Base-by-base conservation (phyloP, 2,329 filamentous ascomycete species). In the Pyrenophora teres region DNA sequence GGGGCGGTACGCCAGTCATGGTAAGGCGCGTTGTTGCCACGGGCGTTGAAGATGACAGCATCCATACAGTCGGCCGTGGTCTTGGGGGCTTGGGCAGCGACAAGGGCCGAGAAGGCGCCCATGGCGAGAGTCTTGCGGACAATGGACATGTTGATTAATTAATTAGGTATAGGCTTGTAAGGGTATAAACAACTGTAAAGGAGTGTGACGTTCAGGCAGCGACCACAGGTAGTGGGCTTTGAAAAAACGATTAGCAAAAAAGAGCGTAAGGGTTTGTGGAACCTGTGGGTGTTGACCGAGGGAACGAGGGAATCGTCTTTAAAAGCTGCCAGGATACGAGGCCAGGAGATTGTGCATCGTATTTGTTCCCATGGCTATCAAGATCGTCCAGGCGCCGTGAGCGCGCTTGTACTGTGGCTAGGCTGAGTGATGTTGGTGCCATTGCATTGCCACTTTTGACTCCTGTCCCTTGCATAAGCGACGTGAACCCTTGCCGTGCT, bases 21-120 rank as follows among this genome's bases (percentile, higher is more conserved):
- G 47, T 64, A 64, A 37, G 58, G 62, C 9, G 60, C 62, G 39
- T 57, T 47, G 43, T 63, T 64, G 33, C 62, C 62, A 44, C 62
- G 62, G 36, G 62, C 60, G 56, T 62, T 60, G 46, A 64, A 63
- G 40, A 64, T 60, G 44, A 60, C 54, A 41, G 57, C 60, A 58
- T 63, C 62, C 36, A 49, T 47, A 33, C 62, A 64, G 39, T 46
- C 25, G 25, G 62, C 62, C 39, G 59, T 52, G 50, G 57, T 54
- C 54, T 64, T 64, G 38, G 61, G 36, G 60, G 74, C 70, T 15
- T 50, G 41, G 27, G 48, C 48, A 6, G 41, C 41, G 13, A 36
- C 37, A 7, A 50, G 45, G 32, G 56, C 56, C 23, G 62, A 52
- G 42, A 67, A 40, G 36, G 60, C 57, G 55, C 56, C 57, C 36